phyloP scores from a whole-genome alignment of 768 basidiomycete genomes.

The Boletus tylopilopsis region DNA sequence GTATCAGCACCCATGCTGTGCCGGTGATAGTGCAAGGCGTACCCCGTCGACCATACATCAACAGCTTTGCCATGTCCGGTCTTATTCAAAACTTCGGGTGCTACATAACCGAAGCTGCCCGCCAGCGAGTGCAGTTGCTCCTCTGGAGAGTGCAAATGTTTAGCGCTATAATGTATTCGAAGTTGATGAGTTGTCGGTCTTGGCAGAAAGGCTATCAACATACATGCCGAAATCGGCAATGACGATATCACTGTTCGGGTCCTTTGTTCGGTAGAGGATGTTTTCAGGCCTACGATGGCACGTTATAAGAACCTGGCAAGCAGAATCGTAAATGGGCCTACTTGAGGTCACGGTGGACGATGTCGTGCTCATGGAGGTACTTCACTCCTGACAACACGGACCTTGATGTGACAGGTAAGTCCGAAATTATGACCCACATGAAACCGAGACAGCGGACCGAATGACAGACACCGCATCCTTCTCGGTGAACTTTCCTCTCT shows the following conservation, averaged over 20 bases:
- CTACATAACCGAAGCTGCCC: conserved; percentile 85
- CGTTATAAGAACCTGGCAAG: neutral
- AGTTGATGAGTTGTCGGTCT: neutral
- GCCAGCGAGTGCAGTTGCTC: conserved; percentile 72
- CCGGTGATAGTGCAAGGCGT: conserved; percentile 19
- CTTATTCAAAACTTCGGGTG: conserved; percentile 82
- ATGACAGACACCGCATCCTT: conserved; percentile 80
- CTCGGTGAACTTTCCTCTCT: conserved; percentile 91
- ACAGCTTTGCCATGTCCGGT: conserved; percentile 89
- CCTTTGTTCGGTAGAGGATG: conserved; percentile 84
- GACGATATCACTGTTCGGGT: conserved; percentile 77
- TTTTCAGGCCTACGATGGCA: conserved; percentile 75
- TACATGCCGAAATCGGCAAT: conserved; percentile 98
- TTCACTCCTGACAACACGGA: conserved; percentile 81
- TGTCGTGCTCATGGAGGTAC: conserved; percentile 88
- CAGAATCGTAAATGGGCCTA: conserved; percentile 29
- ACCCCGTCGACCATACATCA: conserved; percentile 94
- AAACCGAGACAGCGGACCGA: conserved; percentile 41
- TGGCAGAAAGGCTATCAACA: conserved; percentile 22
- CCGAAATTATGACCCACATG: neutral
- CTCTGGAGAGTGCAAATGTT: conserved; percentile 69
- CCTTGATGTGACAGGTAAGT: conserved; percentile 34
- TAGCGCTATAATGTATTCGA: conserved; percentile 51
- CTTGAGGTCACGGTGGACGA: conserved; percentile 97
- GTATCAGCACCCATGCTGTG: neutral